A percentile compares a stretch with the other conserved stretches of the same genome.
phyloP scores from a whole-genome alignment of 2,329 filamentous ascomycete genomes.

The Nemania diffusa region DNA sequence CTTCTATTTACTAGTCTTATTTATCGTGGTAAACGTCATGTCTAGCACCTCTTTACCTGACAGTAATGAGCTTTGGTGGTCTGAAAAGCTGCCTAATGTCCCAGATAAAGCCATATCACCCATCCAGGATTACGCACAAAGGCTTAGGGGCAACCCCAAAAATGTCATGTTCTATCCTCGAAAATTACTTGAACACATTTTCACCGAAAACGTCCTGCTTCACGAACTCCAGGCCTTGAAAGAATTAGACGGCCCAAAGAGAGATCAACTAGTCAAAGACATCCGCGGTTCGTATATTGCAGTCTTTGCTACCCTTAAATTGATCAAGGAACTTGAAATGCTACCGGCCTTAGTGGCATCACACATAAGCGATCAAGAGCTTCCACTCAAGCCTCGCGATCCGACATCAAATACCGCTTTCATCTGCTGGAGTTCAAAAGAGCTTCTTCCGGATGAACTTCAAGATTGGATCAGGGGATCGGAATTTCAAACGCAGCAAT shows the following conservation, averaged over 20 bases:
- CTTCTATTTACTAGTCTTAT: too few species aligned
- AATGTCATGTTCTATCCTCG: conserved; percentile 14
- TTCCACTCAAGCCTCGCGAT: background rate
- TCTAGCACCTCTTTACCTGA: too few species aligned
- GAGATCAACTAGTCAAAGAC: background rate
- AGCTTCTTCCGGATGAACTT: background rate
- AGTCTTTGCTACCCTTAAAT: conserved; percentile 10
- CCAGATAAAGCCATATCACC: too few species aligned
- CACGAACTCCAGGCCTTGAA: background rate
- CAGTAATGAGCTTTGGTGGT: too few species aligned
- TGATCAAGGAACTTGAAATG: background rate
- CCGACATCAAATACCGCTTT: too few species aligned
- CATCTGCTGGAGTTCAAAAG: background rate
- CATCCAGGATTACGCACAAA: too few species aligned
- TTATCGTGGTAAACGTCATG: too few species aligned
- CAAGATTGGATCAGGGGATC: background rate
- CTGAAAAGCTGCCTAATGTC: too few species aligned
- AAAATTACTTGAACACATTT: background rate
- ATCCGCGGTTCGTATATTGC: conserved; percentile 7
- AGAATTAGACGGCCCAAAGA: background rate
- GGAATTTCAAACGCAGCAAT: background rate
- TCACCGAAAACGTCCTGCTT: background rate
- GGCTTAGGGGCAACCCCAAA: too few species aligned
- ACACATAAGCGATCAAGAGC: conserved; percentile 1
- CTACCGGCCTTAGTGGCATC: background rate